phyloP scores from a whole-genome alignment of 768 basidiomycete species.

The Serendipita indica region DNA sequence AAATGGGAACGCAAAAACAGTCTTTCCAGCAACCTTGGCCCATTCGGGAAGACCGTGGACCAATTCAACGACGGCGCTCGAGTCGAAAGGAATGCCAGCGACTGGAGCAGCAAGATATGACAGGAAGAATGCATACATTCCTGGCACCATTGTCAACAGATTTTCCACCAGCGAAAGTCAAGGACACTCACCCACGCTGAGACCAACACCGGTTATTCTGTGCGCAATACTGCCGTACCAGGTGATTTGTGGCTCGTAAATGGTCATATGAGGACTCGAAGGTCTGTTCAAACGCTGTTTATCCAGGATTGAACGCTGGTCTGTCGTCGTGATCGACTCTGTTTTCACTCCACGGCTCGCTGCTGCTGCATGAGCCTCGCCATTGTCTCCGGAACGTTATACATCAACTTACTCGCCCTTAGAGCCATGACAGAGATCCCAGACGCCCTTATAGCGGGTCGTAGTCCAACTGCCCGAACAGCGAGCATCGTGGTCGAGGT shows the following conservation, averaged over 20 bases:
- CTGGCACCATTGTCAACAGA: not conserved
- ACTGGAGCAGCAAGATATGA: slow-evolving; percentile 73
- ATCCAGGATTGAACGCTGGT: slow-evolving; percentile 57
- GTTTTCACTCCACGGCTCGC: slow-evolving; percentile 41
- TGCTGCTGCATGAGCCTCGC: slow-evolving; percentile 30
- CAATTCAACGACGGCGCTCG: slow-evolving; percentile 57
- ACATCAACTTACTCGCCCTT: slow-evolving; percentile 20
- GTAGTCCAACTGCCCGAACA: slow-evolving; percentile 40
- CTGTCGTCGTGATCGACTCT: slow-evolving; percentile 46
- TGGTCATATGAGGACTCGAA: slow-evolving; percentile 86
- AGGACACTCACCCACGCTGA: slow-evolving; percentile 47
- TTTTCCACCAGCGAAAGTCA: not conserved
- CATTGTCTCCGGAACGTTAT: slow-evolving; percentile 19
- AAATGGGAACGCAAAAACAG: slow-evolving; percentile 71
- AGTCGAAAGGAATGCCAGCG: slow-evolving; percentile 49
- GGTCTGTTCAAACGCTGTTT: slow-evolving; percentile 79
- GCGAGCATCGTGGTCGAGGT: slow-evolving; percentile 21
- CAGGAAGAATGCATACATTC: slow-evolving; percentile 75
- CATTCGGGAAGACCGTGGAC: slow-evolving; percentile 58
- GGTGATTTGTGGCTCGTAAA: slow-evolving; percentile 91
- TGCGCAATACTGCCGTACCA: slow-evolving; percentile 79
- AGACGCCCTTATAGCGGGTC: slow-evolving; percentile 30
- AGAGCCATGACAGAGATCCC: slow-evolving; percentile 31
- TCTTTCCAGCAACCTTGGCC: slow-evolving; percentile 63
- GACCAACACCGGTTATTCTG: slow-evolving; percentile 67